Base-by-base conservation (phyloP, 306 rosid genomes). In the Ziziphus jujuba region DNA sequence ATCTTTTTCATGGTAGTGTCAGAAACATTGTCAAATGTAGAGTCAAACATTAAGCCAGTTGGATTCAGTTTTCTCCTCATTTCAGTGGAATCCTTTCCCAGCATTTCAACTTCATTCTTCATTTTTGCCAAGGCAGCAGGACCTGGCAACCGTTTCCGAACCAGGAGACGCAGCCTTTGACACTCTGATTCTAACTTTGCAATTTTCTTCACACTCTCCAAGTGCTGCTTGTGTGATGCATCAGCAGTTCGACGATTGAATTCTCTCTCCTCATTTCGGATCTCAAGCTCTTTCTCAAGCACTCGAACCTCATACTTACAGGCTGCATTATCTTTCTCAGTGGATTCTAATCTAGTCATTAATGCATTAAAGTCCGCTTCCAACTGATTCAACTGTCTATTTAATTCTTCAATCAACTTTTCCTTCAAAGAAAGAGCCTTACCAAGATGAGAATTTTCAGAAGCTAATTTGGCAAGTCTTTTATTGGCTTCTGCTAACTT, bases 221-320 rank as follows among this genome's bases (percentile, higher is more conserved):
- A 77, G 51, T 89, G 89, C 62, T 85, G 92, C 83, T 77, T 89
- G 80, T 91, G 95, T 23, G 92, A 84, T 77, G 75, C 86, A 61
- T 89, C 92, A 36, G 86, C 84, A 11, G 92, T 82, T 69, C 95
- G 84, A 45, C 85, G 84, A 67, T 76, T 82, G 57, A 87, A 91
- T 63, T 89, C 98, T 67, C 95, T 82, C 82, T 91, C 98, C 80
- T 91, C 98, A 55, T 89, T 91, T 67, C 98, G 87, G 65, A 91
- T 89, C 79, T 91, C 96, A 24, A 91, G 83, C 74, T 91, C 98
- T 87, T 89, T 91, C 72, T 85, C 96, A 43, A 91, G 92, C 52
- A 91, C 89, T 36, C 92, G 84, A 58, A 87, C 84, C 80, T 89
- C 96, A 67, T 91, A 91, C 59, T 76, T 89, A 48, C 85, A 67